A percentile compares a stretch with the other conserved stretches of the same genome.
These are phyloP conservation scores for Golubevia sp. DNA, from an alignment of 1,284 basidiomycete species.

Conservation along the genomic window DNA sequence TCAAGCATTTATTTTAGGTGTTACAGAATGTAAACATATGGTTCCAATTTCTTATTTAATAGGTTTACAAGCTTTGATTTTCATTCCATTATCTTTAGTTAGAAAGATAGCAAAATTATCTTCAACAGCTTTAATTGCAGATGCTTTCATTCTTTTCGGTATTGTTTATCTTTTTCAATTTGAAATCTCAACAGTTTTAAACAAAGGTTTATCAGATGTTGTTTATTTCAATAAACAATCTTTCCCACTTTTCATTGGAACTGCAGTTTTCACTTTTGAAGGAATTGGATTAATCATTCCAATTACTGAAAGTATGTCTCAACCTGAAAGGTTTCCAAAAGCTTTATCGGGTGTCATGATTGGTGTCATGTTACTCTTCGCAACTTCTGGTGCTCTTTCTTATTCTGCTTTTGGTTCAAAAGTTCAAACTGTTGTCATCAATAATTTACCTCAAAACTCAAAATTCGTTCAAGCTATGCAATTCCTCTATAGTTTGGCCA, in stretches of 20 bases:
- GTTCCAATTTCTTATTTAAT: constrained; percentile 82
- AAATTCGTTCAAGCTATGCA: constrained; percentile 86
- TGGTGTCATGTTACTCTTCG: constrained; percentile 77
- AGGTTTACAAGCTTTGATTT: constrained; percentile 79
- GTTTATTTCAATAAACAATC: constrained; percentile 84
- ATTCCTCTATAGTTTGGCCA: constrained; percentile 70
- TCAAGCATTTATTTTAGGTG: constrained; percentile 78
- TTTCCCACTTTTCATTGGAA: constrained; percentile 91
- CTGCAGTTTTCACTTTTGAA: constrained; percentile 98
- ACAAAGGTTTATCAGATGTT: constrained; percentile 69
- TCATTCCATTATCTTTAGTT: constrained; percentile 64
- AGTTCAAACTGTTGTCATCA: constrained; percentile 88
- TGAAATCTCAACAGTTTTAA: constrained; percentile 42
- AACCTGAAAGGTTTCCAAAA: constrained; percentile 88
- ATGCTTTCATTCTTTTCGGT: constrained; percentile 91
- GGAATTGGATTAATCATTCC: constrained; percentile 96
- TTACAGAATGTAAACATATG: constrained; percentile 76
- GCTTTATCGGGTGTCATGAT: constrained; percentile 90
- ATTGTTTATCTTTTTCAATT: constrained; percentile 62
- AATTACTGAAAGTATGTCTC: constrained; percentile 89
- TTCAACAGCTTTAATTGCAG: constrained; percentile 87
- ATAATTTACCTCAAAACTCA: constrained; percentile 84
- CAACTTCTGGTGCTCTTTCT: constrained; percentile 75
- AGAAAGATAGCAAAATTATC: constrained; percentile 72
- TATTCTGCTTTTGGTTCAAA: constrained; percentile 61